Base-by-base conservation (phyloP, 108 stramenopile genomes). In the Cyclostephanos tholiformis region DNA sequence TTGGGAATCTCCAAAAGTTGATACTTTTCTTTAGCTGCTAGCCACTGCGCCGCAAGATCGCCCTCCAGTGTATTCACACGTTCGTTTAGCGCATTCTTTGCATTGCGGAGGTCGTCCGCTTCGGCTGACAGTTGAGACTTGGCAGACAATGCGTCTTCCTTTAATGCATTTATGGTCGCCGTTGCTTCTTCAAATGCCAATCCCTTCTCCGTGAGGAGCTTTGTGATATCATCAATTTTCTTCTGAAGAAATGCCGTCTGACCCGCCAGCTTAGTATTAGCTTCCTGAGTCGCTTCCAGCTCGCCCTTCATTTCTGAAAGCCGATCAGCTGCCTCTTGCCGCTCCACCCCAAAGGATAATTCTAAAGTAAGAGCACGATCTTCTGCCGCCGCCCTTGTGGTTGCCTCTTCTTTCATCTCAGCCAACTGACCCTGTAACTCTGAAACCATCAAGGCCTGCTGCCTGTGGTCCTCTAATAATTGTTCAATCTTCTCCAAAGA, bases 401-500 rank as follows among this genome's bases (percentile, higher is more conserved):
- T 41, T 41, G 41, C 41, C 55, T 64, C 69, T 32, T 55, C 63
- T 46, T 77, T 62, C 46, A 56, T 70, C n/a, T 32, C 27, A 0
- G 36, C 38, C 29, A 80, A 27, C 19, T 80, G 67, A 32, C 53
- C n/a, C n/a, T n/a, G n/a, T n/a, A n/a, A n/a, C n/a, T n/a, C n/a
- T n/a, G n/a, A n/a, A n/a, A n/a, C n/a, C n/a, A n/a, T n/a, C n/a
- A n/a, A n/a, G n/a, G n/a, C n/a, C n/a, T n/a, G n/a, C n/a, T n/a
- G n/a, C n/a, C n/a, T n/a, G n/a, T n/a, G n/a, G n/a, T n/a, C n/a
- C n/a, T n/a, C n/a, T n/a, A n/a, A n/a, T n/a, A n/a, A n/a, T n/a
- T n/a, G n/a, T n/a, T n/a, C n/a, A n/a, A n/a, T n/a, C n/a, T n/a
- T n/a, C n/a, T n/a, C n/a, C n/a, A n/a, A n/a, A n/a, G n/a, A 75